A percentile compares a stretch with the other conserved stretches of the same genome.
Conservation (phyloP, 345 rosid species). For the sweet orange (Citrus sinensis) region DVS_A1.0 CM039169.1:31777501-31778000, state of each 20-base stretch:
- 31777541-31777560: background rate
- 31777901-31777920: constrained; percentile 21
- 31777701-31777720: background rate
- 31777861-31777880: constrained; percentile 14
- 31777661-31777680: too few species aligned
- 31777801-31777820: constrained; percentile 6
- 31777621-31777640: too few species aligned
- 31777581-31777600: background rate
- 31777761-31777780: background rate
- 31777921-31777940: constrained; percentile 45
- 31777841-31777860: constrained; percentile 18
- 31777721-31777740: background rate
- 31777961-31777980: constrained; percentile 51
- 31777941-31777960: constrained; percentile 28
- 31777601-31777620: background rate
- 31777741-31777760: constrained; percentile 11
- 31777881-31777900: constrained; percentile 50
- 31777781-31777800: constrained; percentile 29
- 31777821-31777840: constrained; percentile 28
- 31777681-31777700: too few species aligned
- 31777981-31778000: constrained; percentile 4
- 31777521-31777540: background rate
- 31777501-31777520: background rate
- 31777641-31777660: too few species aligned
- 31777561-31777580: too few species aligned